Conservation (phyloP, 768 basidiomycete species). For the Agaricus blazei region DNA sequence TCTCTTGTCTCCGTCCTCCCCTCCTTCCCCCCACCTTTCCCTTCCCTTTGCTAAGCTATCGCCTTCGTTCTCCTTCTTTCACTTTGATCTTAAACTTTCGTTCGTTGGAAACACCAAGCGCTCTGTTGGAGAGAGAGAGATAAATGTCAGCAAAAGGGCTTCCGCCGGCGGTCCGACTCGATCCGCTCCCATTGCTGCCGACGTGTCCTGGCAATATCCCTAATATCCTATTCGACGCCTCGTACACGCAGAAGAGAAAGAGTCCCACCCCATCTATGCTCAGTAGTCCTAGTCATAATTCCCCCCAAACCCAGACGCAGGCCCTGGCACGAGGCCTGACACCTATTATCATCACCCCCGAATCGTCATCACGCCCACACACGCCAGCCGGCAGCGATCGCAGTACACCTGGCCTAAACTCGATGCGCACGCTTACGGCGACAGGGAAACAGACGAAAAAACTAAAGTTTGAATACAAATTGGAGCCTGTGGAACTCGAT, state of each 20-base stretch:
- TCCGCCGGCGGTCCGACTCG: constrained; percentile 4
- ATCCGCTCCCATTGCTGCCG: background rate
- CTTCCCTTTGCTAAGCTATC: too few relatives aligned
- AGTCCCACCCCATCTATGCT: background rate
- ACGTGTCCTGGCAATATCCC: background rate
- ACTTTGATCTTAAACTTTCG: background rate
- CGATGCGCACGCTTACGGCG: background rate
- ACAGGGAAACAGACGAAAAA: background rate
- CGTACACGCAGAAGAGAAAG: background rate
- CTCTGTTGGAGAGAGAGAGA: background rate
- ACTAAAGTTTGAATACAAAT: background rate
- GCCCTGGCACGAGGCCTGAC: background rate
- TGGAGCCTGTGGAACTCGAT: background rate
- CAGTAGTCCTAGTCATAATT: background rate
- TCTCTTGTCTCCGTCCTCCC: too few relatives aligned
- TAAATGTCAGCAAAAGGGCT: constrained; percentile 5
- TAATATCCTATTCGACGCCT: background rate
- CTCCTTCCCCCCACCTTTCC: too few relatives aligned
- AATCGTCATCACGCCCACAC: background rate
- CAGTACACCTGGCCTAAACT: background rate
- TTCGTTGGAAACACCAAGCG: background rate
- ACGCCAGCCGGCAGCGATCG: background rate
- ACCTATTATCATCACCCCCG: constrained; percentile 1
- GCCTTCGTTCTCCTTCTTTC: background rate
- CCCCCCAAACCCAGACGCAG: background rate